Evolutionary conservation across 176 grass and related monocot species (phyloP).

Genomic region (Zoysia pacifica): DNA sequence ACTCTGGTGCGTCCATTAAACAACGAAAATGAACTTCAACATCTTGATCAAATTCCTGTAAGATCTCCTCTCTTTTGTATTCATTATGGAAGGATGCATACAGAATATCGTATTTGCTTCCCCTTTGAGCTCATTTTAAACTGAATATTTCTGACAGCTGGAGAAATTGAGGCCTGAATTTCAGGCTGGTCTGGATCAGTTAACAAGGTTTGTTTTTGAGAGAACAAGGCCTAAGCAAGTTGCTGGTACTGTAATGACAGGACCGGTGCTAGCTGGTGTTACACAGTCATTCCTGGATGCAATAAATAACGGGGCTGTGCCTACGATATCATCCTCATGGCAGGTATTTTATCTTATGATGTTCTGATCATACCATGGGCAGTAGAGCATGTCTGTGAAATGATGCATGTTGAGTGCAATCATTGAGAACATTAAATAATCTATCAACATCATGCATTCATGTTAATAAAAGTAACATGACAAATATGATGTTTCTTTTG

Average conservation of each 20-base stretch:
- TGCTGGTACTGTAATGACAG: constrained; percentile 69
- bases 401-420: not conserved
- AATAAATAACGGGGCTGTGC: constrained; percentile 80
- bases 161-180: constrained; percentile 71
- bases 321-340: constrained; percentile 80
- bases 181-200: constrained; percentile 56
- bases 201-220: constrained; percentile 73
- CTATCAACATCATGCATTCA: not conserved
- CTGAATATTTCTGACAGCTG: constrained; percentile 40
- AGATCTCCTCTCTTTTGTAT: constrained; percentile 22
- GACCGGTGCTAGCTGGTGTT: constrained; percentile 66
- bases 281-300: constrained; percentile 74
- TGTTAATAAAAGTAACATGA: not conserved
- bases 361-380: not conserved
- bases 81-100: constrained; percentile 8
- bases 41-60: constrained; percentile 75
- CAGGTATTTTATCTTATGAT: constrained; percentile 55
- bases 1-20: constrained; percentile 74
- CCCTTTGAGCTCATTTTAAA: constrained; percentile 4
- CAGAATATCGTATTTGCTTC: not conserved
- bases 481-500: not conserved
- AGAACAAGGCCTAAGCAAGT: constrained; percentile 75
- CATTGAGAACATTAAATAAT: not conserved
- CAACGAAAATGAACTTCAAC: constrained; percentile 81
- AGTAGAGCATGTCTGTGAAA: not conserved